These are phyloP conservation scores for Plasmodium yoelii DNA, from an alignment of 169 alveolate genomes.

Conservation along the genomic window DNA sequence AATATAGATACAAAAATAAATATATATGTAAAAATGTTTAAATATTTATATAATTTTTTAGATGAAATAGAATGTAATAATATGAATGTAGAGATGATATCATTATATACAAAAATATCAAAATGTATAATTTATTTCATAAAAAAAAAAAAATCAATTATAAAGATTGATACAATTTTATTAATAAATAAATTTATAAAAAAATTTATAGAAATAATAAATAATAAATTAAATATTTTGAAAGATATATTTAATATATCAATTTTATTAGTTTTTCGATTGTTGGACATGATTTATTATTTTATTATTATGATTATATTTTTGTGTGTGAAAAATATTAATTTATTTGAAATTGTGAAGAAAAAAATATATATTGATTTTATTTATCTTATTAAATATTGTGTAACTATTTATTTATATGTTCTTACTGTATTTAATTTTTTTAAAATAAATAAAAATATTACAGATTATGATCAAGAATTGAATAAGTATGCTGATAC, in stretches of 20 bases:
- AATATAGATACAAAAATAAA: constrained; percentile 18
- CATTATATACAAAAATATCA: constrained; percentile 40
- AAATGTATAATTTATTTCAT: constrained; percentile 31
- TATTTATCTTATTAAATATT: constrained; percentile 8
- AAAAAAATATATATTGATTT: constrained; percentile 23
- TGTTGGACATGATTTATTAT: constrained; percentile 37
- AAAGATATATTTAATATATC: not conserved
- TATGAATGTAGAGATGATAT: constrained; percentile 35
- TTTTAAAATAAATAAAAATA: constrained; percentile 7
- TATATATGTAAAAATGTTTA: constrained; percentile 39
- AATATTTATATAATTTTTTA: constrained; percentile 51
- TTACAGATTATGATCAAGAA: not conserved
- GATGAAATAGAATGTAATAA: constrained; percentile 50
- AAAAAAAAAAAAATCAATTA: constrained; percentile 27
- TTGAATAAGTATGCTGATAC: too few relatives aligned
- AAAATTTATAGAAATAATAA: constrained; percentile 23
- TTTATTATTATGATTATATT: constrained; percentile 23
- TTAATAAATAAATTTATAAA: constrained; percentile 49
- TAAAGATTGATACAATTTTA: constrained; percentile 30
- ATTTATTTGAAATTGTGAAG: constrained; percentile 12
- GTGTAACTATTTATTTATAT: constrained; percentile 26
- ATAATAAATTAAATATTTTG: constrained; percentile 16
- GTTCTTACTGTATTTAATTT: constrained; percentile 5
- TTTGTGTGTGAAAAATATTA: constrained; percentile 18
- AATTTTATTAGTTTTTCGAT: not conserved